Base-by-base conservation (phyloP, 768 basidiomycete genomes). In the Serendipita sp. region DNA sequence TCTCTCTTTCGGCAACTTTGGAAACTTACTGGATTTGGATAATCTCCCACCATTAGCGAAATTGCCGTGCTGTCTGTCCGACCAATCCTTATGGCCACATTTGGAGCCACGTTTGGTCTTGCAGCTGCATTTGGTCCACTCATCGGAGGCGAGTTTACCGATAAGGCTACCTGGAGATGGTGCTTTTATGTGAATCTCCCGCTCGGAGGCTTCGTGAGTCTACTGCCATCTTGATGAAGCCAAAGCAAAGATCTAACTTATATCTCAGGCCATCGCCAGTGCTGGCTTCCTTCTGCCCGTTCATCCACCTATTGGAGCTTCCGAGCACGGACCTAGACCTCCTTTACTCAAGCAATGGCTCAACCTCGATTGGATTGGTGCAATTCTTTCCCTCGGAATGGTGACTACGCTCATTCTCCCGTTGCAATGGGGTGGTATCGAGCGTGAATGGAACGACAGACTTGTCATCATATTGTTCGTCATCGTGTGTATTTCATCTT, bases 371-470 rank as follows among this genome's bases (percentile, higher is more conserved):
- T 78, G 73, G 72, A 35, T 77, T 64, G 77, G 76, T 18, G 72
- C 73, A 0, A 65, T 69, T 37, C 69, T 78, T 5, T 71, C 73
- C 41, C 69, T 79, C 65, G 73, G 68, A 24, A 68, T 72, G 24
- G 70, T 76, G 60, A 75, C 74, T 10, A 71, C 72, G 56, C 70
- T 78, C 15, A 70, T 78, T 24, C 71, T 77, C 3, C 75, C 77
- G 3, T 69, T 78, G 4, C 73, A 75, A 51, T 76, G 75, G 74
- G 78, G 77, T 24, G 77, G 77, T 2, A 75, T 75, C 65, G 67
- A 71, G 34, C 74, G 76, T 65, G 70, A 74, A 0, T 60, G 56
- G 56, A 60, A 60, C 18, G 56, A 60, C 18, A 32, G 10, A 38
- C 5, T 60, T 30, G 56, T 60, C 30, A 60, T 60, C 30, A 30